phyloP scores from a whole-genome alignment of 192 early-diverging fungal genomes.

The Piromyces sp. region DNA sequence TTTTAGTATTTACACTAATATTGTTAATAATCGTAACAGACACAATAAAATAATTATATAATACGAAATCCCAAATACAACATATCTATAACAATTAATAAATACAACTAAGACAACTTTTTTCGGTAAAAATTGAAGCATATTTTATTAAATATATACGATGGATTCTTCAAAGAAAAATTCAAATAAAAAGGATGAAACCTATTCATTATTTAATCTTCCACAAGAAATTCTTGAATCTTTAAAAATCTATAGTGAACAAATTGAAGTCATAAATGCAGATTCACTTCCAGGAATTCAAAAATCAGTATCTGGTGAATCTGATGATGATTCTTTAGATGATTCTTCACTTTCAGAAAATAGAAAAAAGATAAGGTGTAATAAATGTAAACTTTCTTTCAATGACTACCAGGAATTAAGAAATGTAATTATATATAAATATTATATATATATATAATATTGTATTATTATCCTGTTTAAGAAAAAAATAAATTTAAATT shows the following conservation, averaged over 20 bases:
- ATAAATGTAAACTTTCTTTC: neutral
- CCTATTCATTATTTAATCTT: neutral
- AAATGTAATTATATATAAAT: neutral
- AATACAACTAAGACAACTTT: no score
- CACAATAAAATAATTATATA: no score
- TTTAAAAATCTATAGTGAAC: neutral
- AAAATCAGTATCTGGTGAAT: neutral
- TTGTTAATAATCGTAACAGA: no score
- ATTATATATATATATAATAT: no score
- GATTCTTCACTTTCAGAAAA: neutral
- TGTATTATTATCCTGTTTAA: no score
- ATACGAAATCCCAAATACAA: no score
- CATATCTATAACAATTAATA: no score
- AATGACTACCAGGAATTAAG: neutral
- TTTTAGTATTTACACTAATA: no score
- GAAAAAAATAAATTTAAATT: no score
- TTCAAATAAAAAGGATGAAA: neutral
- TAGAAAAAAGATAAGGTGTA: neutral
- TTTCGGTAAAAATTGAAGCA: no score
- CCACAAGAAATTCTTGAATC: neutral
- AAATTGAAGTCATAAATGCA: neutral
- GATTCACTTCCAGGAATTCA: neutral
- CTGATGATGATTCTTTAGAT: neutral
- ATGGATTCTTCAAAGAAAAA: neutral
- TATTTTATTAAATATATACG: no score